Percentiles rank a stretch among this genome's conserved stretches.
Evolutionary conservation across 768 basidiomycete species (phyloP).

Genomic region (Agaricus sinodeliciosus): DNA sequence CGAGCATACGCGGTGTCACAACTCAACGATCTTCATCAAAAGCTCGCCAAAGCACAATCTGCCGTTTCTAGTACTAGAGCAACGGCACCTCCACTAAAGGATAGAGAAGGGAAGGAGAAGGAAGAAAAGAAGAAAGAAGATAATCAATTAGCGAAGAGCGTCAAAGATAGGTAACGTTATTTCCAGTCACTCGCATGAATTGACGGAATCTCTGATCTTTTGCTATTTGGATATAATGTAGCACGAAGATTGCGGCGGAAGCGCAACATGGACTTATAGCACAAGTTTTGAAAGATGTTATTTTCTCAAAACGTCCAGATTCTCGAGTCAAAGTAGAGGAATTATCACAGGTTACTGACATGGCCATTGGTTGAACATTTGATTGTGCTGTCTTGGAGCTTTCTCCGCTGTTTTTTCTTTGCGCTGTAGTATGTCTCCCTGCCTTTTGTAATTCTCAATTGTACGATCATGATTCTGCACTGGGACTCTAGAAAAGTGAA

Average conservation of each 20-base stretch:
- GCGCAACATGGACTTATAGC: conserved; percentile 92
- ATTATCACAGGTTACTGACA: conserved; percentile 35
- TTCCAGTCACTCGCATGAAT: neutral
- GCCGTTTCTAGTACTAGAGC: conserved; percentile 55
- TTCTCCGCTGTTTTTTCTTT: neutral
- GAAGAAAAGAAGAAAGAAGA: conserved; percentile 80
- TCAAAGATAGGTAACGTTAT: conserved; percentile 72
- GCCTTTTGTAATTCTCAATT: no score
- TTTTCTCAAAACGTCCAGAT: conserved; percentile 65
- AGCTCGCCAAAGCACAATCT: conserved; percentile 67
- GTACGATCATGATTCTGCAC: no score
- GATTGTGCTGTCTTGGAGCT: neutral
- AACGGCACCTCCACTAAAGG: conserved; percentile 45
- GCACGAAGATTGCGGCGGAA: conserved; percentile 84
- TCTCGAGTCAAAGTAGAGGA: conserved; percentile 18
- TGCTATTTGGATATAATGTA: conserved; percentile 22
- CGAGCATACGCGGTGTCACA: conserved; percentile 92
- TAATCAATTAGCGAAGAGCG: conserved; percentile 80
- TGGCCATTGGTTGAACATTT: conserved; percentile 38
- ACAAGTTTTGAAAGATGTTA: conserved; percentile 88
- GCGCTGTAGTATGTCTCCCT: no score
- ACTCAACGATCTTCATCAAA: conserved; percentile 83
- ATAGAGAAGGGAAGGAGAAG: conserved; percentile 46
- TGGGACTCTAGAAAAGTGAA: no score
- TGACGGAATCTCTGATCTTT: neutral